A percentile compares a stretch with the other conserved stretches of the same genome.
These are phyloP conservation scores for Coemansia sp. DNA, from an alignment of 371 early-diverging fungal species.

Conservation along the genomic window DNA sequence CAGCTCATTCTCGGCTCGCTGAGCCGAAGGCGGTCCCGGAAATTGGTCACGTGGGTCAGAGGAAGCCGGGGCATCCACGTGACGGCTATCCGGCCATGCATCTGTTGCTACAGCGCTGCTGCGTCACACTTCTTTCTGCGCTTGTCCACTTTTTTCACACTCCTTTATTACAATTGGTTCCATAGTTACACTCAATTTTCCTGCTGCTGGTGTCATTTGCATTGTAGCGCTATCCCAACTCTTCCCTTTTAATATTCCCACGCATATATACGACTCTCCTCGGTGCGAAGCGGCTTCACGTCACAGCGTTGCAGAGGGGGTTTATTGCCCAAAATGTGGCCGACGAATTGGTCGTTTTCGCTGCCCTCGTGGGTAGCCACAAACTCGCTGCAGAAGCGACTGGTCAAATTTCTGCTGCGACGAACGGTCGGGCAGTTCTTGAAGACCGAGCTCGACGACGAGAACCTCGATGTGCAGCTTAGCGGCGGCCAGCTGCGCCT, in stretches of 20 bases:
- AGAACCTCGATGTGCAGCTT: slow-evolving; percentile 85
- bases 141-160: neutral
- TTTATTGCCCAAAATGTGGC: slow-evolving; percentile 42
- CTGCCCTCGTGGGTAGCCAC: slow-evolving; percentile 59
- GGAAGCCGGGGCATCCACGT: slow-evolving; percentile 2
- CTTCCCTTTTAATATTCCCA: no score
- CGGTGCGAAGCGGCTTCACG: neutral
- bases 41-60: slow-evolving; percentile 6
- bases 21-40: slow-evolving; percentile 6
- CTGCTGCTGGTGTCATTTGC: neutral
- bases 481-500: slow-evolving; percentile 76
- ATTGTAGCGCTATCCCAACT: no score
- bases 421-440: slow-evolving; percentile 84
- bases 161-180: neutral
- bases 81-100: neutral
- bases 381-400: slow-evolving; percentile 75
- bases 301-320: neutral
- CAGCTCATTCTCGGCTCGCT: slow-evolving; percentile 2
- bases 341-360: slow-evolving; percentile 48
- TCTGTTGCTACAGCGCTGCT: neutral
- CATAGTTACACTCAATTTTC: neutral
- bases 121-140: neutral
- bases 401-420: slow-evolving; percentile 81
- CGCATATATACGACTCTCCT: neutral
- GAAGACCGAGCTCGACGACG: slow-evolving; percentile 71